Base-by-base conservation (phyloP, 208 protist genomes). In the Trypanosoma vivax region DNA sequence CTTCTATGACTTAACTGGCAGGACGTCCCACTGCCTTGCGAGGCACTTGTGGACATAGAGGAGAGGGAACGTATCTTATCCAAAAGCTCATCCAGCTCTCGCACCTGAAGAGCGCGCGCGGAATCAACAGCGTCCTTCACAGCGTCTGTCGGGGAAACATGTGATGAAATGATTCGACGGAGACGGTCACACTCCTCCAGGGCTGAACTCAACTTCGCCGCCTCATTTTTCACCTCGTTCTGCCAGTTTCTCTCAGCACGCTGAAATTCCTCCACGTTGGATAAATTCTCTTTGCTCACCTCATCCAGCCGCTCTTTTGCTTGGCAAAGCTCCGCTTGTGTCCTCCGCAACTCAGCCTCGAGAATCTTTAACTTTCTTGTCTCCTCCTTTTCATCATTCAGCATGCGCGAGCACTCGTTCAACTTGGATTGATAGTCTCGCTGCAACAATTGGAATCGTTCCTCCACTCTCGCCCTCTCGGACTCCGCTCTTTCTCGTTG, bases 211-310 rank as follows among this genome's bases (percentile, higher is more conserved):
- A 25, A 27, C 14, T 48, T 42, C 16, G 49, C n/a, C 5, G 24
- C 29, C 31, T 42, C 30, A 19, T 29, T 24, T 58, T 41, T 65
- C 43, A 86, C 52, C 31, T 57, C 54, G 50, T 50, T 43, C 49
- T 81, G 78, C 73, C 78, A 81, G 46, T 60, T 60, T 40, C 56
- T 65, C 56, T 86, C 78, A 39, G 63, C 52, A 10, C 60, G 38
- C 30, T 79, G 65, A 50, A 79, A 82, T 48, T 83, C 76, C 25
- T 58, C 54, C 7, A 67, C 69, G 29, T 71, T 67, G 5, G 48
- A 48, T 19, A 61, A 23, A 55, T 82, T 77, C 50, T 82, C 76
- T 42, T 82, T 49, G 37, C 67, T 67, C 14, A 75, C 56, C 25
- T 80, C 64, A 21, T 55, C 51, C 19, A 29, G 58, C 41, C 40